These are phyloP conservation scores for Purshia tridentata DNA, from an alignment of 306 rosid species.

Conservation along the genomic window DNA sequence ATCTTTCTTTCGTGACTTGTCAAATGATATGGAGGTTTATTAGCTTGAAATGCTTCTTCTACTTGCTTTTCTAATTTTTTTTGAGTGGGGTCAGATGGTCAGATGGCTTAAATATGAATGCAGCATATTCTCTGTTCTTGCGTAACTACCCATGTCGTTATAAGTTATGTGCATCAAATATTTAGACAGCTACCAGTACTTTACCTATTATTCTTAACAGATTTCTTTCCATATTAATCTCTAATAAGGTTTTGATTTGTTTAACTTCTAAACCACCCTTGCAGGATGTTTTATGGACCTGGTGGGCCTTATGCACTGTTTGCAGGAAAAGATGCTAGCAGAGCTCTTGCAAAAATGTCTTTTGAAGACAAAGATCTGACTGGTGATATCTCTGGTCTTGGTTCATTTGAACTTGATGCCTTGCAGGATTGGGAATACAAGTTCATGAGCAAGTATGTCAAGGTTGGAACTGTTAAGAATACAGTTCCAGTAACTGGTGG, in stretches of 20 bases:
- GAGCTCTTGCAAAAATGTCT: conserved; percentile 98
- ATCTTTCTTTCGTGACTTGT: no score
- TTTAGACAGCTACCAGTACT: neutral
- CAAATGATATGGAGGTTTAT: neutral
- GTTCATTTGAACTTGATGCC: conserved; percentile 71
- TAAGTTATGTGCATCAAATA: neutral
- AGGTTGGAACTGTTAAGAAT: conserved; percentile 74
- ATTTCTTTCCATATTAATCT: neutral
- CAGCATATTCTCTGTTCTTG: neutral
- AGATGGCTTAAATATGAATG: neutral
- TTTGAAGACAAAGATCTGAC: conserved; percentile 88
- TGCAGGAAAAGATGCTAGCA: conserved; percentile 97
- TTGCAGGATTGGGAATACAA: conserved; percentile 97
- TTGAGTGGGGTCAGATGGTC: no score
- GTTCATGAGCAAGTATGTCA: conserved; percentile 81
- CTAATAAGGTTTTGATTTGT: conserved; percentile 14
- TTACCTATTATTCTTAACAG: neutral
- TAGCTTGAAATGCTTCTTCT: neutral
- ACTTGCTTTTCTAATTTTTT: no score
- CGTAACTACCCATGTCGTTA: neutral
- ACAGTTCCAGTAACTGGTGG: conserved; percentile 43
- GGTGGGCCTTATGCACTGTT: conserved; percentile 96
- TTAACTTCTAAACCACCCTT: conserved; percentile 1
- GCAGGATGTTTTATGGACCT: conserved; percentile 96
- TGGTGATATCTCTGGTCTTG: conserved; percentile 82